A percentile compares a stretch with the other conserved stretches of the same genome.
Conservation (phyloP, 305 asterid species). For the Fraxinus baroniana region DNA sequence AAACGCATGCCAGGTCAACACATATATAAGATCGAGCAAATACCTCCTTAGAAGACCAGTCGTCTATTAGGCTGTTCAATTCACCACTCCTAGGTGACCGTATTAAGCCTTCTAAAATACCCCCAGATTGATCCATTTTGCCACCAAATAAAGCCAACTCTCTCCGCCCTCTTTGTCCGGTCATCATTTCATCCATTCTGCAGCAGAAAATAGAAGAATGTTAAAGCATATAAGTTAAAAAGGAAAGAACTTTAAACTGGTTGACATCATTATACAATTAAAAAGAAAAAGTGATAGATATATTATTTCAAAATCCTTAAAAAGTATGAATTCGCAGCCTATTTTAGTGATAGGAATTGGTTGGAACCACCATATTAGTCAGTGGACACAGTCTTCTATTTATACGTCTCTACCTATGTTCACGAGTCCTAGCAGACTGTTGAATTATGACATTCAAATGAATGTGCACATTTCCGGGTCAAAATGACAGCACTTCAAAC, state of each 20-base stretch:
- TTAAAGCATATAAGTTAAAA: not conserved
- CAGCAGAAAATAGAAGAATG: constrained; percentile 22
- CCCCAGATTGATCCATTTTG: constrained; percentile 45
- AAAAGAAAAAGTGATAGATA: not conserved
- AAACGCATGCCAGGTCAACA: constrained; percentile 15
- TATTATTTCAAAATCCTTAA: not conserved
- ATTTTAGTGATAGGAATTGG: not conserved
- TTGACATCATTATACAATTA: not conserved
- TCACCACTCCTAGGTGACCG: constrained; percentile 44
- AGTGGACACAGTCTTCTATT: constrained; percentile 17
- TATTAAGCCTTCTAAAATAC: constrained; percentile 40
- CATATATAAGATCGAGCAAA: constrained; percentile 18
- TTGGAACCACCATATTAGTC: not conserved
- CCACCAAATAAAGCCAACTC: constrained; percentile 66
- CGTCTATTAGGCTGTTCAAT: constrained; percentile 32
- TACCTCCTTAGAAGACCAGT: constrained; percentile 69
- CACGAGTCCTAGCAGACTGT: not conserved
- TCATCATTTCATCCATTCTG: constrained; percentile 98
- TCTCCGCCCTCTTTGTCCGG: constrained; percentile 64
- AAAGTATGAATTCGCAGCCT: not conserved
- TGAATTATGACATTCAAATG: not conserved
- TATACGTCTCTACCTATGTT: constrained; percentile 14
- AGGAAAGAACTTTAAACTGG: not conserved
- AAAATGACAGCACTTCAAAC: constrained; percentile 15
- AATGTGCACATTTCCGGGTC: constrained; percentile 5